Base-by-base conservation (phyloP, 1,284 basidiomycete genomes). In the Puccinia hordei region DNA sequence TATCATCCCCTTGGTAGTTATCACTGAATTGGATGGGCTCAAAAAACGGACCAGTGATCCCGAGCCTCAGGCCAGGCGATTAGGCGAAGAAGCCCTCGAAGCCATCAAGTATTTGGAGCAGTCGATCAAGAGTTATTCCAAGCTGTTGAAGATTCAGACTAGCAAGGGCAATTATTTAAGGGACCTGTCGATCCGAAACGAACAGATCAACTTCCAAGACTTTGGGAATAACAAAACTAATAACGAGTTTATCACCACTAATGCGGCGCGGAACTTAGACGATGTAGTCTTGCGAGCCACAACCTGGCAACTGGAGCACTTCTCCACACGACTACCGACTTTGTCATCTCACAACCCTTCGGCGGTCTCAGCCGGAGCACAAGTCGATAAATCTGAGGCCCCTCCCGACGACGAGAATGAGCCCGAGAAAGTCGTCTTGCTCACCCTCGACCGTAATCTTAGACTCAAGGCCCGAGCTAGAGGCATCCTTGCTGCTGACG, bases 21-120 rank as follows among this genome's bases (percentile, higher is more conserved):
- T 98, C 83, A 98, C 95, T 88, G 96, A 99, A 84, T 90, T 99
- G 13, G 96, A 99, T 83, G 94, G 95, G 17, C 89, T 98, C 46
- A 89, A 90, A 0, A 88, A 88, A 81, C 93, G 93, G 84, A 82
- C 87, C 0, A 89, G 90, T 22, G 87, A 85, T 68, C 65, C 8
- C 38, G 33, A 68, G n/a, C n/a, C 44, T 68, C 65, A 77, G 19
- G 38, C 33, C 66, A 63, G 53, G 55, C 44, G 51, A 33, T 49
- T 79, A n/a, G 68, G 76, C 10, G 22, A 61, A n/a, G 76, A 87
- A 0, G 95, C 96, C 0, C 87, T 88, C 41, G 87, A 88, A 19
- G 93, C 94, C 0, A 88, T 97, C 75, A 83, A 87, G 0, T 95
- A 93, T 84, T 89, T 98, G 83, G 85, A 90, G 90, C 22, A 87